Evolutionary conservation across 1,139 yeast genomes (phyloP).

Genomic region (Hyphopichia burtonii): DNA sequence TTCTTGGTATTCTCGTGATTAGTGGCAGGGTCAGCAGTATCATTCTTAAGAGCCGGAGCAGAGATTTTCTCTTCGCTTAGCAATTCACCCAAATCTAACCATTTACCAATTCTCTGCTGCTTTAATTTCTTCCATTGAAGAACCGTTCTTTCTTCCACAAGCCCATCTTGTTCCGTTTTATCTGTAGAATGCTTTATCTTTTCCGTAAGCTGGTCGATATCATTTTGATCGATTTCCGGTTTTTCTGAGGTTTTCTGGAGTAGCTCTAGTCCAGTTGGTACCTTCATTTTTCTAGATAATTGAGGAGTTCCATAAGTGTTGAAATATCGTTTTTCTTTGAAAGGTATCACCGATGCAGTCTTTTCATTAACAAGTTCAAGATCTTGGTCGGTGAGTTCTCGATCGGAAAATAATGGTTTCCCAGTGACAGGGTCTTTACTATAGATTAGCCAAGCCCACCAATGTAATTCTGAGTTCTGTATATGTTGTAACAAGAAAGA

Average conservation of each 20-base stretch:
- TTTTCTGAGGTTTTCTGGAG: constrained; percentile 9
- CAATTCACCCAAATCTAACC: constrained; percentile 18
- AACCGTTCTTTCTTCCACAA: constrained; percentile 25
- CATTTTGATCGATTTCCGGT: constrained; percentile 6
- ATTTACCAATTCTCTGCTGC: constrained; percentile 16
- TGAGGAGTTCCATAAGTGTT: constrained; percentile 46
- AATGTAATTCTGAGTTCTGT: constrained; percentile 27
- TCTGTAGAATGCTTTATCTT: constrained; percentile 11
- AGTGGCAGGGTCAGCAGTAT: not conserved
- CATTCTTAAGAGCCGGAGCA: not conserved
- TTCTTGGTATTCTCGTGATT: not conserved
- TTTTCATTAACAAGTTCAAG: constrained; percentile 17
- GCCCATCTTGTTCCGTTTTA: constrained; percentile 9
- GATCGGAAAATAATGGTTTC: constrained; percentile 27
- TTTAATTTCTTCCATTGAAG: constrained; percentile 31
- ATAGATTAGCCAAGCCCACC: constrained; percentile 47
- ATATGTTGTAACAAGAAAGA: constrained; percentile 29
- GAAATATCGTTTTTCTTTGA: constrained; percentile 37
- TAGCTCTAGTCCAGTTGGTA: constrained; percentile 28
- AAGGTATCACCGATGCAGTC: constrained; percentile 21
- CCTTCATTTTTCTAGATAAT: constrained; percentile 41
- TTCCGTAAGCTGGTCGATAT: constrained; percentile 11
- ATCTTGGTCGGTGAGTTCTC: constrained; percentile 20
- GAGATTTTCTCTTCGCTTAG: constrained; percentile 16
- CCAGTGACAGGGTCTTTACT: constrained; percentile 36